Evolutionary conservation across 2,329 filamentous ascomycete genomes (phyloP).

Genomic region (Cercospora janseana): DNA sequence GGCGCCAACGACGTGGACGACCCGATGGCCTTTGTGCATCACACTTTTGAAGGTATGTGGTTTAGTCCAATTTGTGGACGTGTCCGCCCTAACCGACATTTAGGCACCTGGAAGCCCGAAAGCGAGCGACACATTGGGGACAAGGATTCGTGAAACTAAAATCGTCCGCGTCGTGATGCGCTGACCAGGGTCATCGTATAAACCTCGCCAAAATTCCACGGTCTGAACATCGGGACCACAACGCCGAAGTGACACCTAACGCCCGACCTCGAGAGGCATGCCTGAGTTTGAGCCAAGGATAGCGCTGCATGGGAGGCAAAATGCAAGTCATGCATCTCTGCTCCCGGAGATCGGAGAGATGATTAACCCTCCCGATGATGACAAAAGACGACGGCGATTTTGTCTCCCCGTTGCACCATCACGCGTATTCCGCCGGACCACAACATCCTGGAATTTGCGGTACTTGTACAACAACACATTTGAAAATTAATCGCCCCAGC

Average conservation of each 20-base stretch:
- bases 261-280: not conserved
- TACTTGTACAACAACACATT: conserved; percentile 2
- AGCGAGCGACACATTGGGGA: conserved; percentile 66
- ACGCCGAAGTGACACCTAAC: no score
- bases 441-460: not conserved
- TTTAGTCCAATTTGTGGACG: conserved; percentile 14
- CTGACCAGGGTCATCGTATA: conserved; percentile 11
- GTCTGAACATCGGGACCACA: not conserved
- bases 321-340: not conserved
- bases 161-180: conserved; percentile 1
- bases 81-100: conserved; percentile 12
- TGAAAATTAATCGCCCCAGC: not conserved
- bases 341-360: not conserved
- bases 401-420: no score
- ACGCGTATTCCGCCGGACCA: not conserved
- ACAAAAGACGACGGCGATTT: no score
- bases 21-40: conserved; percentile 95
- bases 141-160: conserved; percentile 16
- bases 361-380: not conserved
- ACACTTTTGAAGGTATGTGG: conserved; percentile 85
- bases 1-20: conserved; percentile 83
- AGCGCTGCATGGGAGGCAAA: not conserved
- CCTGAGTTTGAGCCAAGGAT: conserved; percentile 6
- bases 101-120: conserved; percentile 76
- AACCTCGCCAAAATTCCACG: conserved; percentile 9